Percentiles rank a stretch among this genome's conserved stretches.
These are phyloP conservation scores for Aeschynomene evenia DNA, from an alignment of 306 rosid species.

Conservation along the genomic window DNA sequence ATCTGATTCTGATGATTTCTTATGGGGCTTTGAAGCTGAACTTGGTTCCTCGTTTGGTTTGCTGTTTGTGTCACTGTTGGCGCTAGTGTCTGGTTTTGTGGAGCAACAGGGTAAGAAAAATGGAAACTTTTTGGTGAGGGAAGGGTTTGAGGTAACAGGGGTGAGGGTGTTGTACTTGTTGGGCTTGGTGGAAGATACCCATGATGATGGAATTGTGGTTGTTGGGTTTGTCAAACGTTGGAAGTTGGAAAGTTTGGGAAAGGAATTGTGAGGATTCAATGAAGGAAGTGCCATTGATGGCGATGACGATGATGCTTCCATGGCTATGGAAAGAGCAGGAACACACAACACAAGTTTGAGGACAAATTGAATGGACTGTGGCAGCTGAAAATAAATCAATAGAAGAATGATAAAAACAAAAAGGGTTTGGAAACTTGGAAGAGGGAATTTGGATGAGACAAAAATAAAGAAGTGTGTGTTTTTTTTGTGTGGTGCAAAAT, in stretches of 20 bases:
- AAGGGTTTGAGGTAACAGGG: constrained; percentile 18
- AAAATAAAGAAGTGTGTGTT: not conserved
- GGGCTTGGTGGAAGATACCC: constrained; percentile 41
- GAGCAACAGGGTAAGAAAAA: constrained; percentile 54
- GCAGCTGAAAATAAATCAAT: not conserved
- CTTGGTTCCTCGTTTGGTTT: constrained; percentile 29
- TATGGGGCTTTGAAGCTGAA: constrained; percentile 28
- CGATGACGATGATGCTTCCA: constrained; percentile 43
- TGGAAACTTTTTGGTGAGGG: constrained; percentile 33
- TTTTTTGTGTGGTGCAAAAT: constrained; percentile 27
- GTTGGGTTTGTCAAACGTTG: constrained; percentile 33
- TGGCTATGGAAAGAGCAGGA: constrained; percentile 27
- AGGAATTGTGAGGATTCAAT: constrained; percentile 25
- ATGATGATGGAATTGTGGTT: constrained; percentile 38
- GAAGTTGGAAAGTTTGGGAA: constrained; percentile 36
- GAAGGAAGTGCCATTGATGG: constrained; percentile 47
- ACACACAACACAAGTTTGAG: not conserved
- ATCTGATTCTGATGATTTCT: constrained; percentile 23
- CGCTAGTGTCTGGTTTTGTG: constrained; percentile 58
- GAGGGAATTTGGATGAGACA: constrained; percentile 31
- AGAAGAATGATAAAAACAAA: not conserved
- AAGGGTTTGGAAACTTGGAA: not conserved
- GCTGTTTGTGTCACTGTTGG: constrained; percentile 40
- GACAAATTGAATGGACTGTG: constrained; percentile 15
- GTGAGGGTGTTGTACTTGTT: constrained; percentile 22